Evolutionary conservation across 1,284 basidiomycete genomes (phyloP).

Genomic region (Apiotrichum montevideense): DNA sequence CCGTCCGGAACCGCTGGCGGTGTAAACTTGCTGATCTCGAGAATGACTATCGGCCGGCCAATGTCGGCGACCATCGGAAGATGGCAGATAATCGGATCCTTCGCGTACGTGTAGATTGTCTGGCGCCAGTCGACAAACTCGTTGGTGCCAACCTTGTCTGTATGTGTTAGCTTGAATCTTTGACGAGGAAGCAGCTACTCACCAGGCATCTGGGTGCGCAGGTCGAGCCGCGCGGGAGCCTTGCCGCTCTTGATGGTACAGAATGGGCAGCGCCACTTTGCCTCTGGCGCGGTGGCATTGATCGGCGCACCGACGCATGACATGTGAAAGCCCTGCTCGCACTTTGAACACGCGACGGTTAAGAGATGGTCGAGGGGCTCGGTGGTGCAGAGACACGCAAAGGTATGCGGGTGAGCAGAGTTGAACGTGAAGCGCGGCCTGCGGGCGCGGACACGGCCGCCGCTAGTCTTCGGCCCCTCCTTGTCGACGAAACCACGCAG

Average conservation of each 20-base stretch:
- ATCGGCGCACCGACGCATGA: slow-evolving; percentile 32
- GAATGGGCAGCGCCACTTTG: slow-evolving; percentile 39
- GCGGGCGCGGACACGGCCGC: slow-evolving; percentile 19
- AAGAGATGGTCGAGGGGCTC: slow-evolving; percentile 23
- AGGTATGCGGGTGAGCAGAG: slow-evolving; percentile 18
- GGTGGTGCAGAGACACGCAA: slow-evolving; percentile 32
- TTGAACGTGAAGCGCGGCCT: slow-evolving; percentile 29
- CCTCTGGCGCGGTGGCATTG: slow-evolving; percentile 11
- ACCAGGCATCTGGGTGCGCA: slow-evolving; percentile 32
- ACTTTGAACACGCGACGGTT: slow-evolving; percentile 32
- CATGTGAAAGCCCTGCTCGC: slow-evolving; percentile 39
- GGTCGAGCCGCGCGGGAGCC: slow-evolving; percentile 23
- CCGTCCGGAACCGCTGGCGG: slow-evolving; percentile 9
- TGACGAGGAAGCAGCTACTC: neutral
- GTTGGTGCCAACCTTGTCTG: slow-evolving; percentile 31
- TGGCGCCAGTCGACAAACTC: slow-evolving; percentile 37
- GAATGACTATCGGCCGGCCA: neutral
- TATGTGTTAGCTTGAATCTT: too few species aligned
- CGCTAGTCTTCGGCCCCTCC: neutral
- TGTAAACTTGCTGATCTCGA: slow-evolving; percentile 4
- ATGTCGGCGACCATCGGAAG: slow-evolving; percentile 4
- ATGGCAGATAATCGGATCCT: slow-evolving; percentile 16
- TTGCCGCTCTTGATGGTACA: slow-evolving; percentile 39
- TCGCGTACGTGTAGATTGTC: slow-evolving; percentile 30
- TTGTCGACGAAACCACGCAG: slow-evolving; percentile 20